Evolutionary conservation across 805 yeast genomes (phyloP).

Genomic region (Starmerella stigmatis): DNA sequence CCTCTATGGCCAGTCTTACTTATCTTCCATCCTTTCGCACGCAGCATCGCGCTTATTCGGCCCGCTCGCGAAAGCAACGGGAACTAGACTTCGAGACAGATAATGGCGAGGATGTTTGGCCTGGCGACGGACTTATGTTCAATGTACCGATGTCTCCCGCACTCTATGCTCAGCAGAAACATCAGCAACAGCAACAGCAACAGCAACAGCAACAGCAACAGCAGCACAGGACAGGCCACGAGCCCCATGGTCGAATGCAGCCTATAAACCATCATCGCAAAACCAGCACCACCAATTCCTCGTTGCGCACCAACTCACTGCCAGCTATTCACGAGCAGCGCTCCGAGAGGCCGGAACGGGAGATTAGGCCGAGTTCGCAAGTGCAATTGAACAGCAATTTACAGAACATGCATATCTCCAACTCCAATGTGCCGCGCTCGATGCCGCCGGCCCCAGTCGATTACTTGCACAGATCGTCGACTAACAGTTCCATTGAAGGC

Average conservation of each 20-base stretch:
- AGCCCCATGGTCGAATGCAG: too few relatives aligned
- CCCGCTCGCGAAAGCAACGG: constrained; percentile 26
- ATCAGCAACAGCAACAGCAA: constrained; percentile 9
- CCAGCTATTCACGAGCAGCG: constrained; percentile 1
- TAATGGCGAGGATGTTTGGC: constrained; percentile 46
- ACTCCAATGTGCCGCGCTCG: background rate
- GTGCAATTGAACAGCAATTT: too few relatives aligned
- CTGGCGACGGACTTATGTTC: constrained; percentile 44
- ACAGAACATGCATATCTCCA: background rate
- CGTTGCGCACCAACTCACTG: background rate
- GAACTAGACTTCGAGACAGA: constrained; percentile 31
- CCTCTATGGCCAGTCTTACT: constrained; percentile 26
- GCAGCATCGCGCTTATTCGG: constrained; percentile 10
- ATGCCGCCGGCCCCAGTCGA: background rate
- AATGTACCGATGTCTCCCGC: constrained; percentile 59
- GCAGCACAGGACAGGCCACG: too few relatives aligned
- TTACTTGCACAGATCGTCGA: background rate
- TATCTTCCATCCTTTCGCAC: constrained; percentile 8
- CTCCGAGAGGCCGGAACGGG: background rate
- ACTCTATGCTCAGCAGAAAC: constrained; percentile 31
- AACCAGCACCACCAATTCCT: background rate
- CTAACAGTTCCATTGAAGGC: constrained; percentile 22
- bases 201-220: constrained; percentile 8
- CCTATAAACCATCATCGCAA: background rate
- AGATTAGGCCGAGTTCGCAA: too few relatives aligned